phyloP scores from a whole-genome alignment of 1,139 yeast genomes.

The Sugiyamaella pinicola region DNA sequence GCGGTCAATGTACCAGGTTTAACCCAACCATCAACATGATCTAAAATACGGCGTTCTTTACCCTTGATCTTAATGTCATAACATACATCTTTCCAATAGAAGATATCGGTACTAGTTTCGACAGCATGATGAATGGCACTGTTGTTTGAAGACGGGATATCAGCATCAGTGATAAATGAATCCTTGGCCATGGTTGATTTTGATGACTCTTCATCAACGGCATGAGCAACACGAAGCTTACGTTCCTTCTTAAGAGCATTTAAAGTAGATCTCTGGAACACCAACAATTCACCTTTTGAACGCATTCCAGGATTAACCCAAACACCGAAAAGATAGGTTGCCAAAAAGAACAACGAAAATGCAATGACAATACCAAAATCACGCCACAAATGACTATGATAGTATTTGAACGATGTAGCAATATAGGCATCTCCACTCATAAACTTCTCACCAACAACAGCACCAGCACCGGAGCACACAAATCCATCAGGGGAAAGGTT shows the following conservation, averaged over 20 bases:
- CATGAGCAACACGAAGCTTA: slow-evolving; percentile 32
- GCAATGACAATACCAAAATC: slow-evolving; percentile 71
- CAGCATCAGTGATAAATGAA: slow-evolving; percentile 31
- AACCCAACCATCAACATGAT: slow-evolving; percentile 81
- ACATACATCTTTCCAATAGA: slow-evolving; percentile 80
- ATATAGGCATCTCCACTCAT: slow-evolving; percentile 66
- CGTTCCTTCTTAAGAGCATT: slow-evolving; percentile 38
- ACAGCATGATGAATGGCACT: slow-evolving; percentile 27
- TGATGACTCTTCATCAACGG: slow-evolving; percentile 36
- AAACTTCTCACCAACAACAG: slow-evolving; percentile 55
- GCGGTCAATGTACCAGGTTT: slow-evolving; percentile 78
- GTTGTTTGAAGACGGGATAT: slow-evolving; percentile 25
- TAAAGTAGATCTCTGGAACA: slow-evolving; percentile 57
- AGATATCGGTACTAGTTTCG: slow-evolving; percentile 49
- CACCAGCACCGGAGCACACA: slow-evolving; percentile 67
- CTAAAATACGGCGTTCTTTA: slow-evolving; percentile 60
- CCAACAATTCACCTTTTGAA: slow-evolving; percentile 80
- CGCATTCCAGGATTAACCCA: slow-evolving; percentile 72
- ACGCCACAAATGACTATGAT: slow-evolving; percentile 73
- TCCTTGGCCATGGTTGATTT: slow-evolving; percentile 20
- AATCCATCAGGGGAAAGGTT: slow-evolving; percentile 43
- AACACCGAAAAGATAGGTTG: slow-evolving; percentile 57
- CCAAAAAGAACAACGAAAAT: slow-evolving; percentile 57
- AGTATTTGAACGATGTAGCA: slow-evolving; percentile 50
- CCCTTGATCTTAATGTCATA: slow-evolving; percentile 69